Evolutionary conservation across 345 rosid species (phyloP).

Genomic region (Pelargonium nanum): DNA sequence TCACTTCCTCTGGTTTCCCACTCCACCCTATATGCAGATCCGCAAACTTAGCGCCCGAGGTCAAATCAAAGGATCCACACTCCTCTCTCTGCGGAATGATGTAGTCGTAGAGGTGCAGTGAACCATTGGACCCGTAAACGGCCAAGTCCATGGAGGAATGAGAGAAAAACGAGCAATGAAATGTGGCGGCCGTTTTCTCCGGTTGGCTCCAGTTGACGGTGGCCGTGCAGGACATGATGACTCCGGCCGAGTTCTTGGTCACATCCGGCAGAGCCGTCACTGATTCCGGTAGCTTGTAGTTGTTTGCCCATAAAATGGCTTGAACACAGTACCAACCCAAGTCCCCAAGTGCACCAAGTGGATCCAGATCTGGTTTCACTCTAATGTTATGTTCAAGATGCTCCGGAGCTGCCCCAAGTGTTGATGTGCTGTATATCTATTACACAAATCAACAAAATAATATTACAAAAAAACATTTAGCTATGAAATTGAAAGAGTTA

Average conservation of each 20-base stretch:
- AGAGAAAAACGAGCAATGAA: conserved; percentile 61
- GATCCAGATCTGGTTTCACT: conserved; percentile 42
- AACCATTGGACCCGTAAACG: conserved; percentile 36
- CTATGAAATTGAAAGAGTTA: neutral
- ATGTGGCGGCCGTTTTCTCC: conserved; percentile 25
- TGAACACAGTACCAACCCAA: conserved; percentile 59
- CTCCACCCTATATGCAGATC: conserved; percentile 61
- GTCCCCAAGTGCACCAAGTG: conserved; percentile 55
- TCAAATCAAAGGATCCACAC: conserved; percentile 35
- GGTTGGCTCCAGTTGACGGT: conserved; percentile 38
- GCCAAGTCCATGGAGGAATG: conserved; percentile 37
- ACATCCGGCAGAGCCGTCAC: conserved; percentile 42
- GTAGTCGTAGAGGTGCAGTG: conserved; percentile 39
- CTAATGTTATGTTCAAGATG: conserved; percentile 25
- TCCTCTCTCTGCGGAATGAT: conserved; percentile 47
- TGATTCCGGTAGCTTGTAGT: conserved; percentile 39
- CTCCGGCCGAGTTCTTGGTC: conserved; percentile 37
- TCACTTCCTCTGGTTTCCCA: conserved; percentile 37
- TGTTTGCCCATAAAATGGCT: conserved; percentile 53
- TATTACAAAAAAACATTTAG: neutral
- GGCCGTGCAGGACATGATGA: conserved; percentile 51
- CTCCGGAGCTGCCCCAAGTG: conserved; percentile 18
- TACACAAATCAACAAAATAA: neutral
- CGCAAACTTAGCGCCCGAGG: conserved; percentile 37
- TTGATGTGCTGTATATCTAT: conserved; percentile 41